Evolutionary conservation across 345 rosid species (phyloP).

Genomic region (Boechera stricta): DNA sequence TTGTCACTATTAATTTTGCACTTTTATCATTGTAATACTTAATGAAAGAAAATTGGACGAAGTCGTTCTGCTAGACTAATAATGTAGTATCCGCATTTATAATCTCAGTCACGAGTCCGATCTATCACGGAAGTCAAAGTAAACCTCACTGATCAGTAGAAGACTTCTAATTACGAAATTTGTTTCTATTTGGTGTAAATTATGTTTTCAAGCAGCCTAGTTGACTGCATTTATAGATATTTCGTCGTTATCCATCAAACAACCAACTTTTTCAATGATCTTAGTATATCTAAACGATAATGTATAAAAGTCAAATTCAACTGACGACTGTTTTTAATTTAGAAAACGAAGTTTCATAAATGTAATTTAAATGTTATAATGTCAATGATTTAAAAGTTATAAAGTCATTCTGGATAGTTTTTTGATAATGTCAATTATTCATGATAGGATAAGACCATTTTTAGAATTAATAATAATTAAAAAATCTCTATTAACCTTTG

Average conservation of each 20-base stretch:
- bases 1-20: conserved; percentile 35
- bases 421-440: too few species aligned
- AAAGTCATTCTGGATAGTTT: too few species aligned
- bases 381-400: too few species aligned
- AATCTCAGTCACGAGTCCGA: conserved; percentile 9
- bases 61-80: conserved; percentile 33
- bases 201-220: conserved; percentile 23
- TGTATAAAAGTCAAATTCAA: conserved; percentile 6
- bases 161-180: background rate
- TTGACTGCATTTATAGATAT: conserved; percentile 42
- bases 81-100: conserved; percentile 31
- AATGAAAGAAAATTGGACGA: conserved; percentile 21
- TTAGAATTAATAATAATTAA: too few species aligned
- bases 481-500: too few species aligned
- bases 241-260: conserved; percentile 34
- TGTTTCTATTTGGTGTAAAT: background rate
- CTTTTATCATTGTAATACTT: conserved; percentile 2
- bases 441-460: too few species aligned
- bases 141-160: conserved; percentile 13
- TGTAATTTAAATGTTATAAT: too few species aligned
- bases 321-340: background rate
- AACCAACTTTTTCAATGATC: conserved; percentile 20
- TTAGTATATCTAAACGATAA: conserved; percentile 13
- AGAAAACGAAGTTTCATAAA: background rate
- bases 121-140: conserved; percentile 33